Conservation (phyloP, 2,329 filamentous ascomycete species). For the Lachnellula arida region DNA sequence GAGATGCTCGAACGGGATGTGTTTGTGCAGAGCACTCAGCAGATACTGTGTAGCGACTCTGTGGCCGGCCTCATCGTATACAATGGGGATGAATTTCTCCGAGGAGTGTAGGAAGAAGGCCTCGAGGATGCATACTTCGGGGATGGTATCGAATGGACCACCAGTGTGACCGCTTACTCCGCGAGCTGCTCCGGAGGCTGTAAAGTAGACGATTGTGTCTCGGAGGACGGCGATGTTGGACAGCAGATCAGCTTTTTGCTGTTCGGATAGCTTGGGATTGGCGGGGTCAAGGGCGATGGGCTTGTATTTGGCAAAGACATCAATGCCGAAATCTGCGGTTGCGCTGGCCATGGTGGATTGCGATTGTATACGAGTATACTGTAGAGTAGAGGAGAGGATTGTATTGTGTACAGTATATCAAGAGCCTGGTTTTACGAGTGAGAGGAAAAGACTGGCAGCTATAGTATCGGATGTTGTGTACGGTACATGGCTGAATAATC, state of each 20-base stretch:
- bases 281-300: conserved; percentile 29
- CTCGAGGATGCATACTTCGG: conserved; percentile 37
- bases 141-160: conserved; percentile 37
- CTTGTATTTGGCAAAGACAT: conserved; percentile 21
- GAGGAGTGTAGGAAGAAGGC: conserved; percentile 34
- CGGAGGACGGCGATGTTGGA: conserved; percentile 36
- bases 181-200: conserved; percentile 35
- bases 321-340: conserved; percentile 23
- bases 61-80: conserved; percentile 38
- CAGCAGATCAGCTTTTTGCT: conserved; percentile 35
- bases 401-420: too few species aligned
- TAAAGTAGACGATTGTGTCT: conserved; percentile 38
- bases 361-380: not conserved
- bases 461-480: too few species aligned
- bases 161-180: conserved; percentile 37
- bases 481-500: too few species aligned
- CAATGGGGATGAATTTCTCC: conserved; percentile 31
- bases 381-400: too few species aligned
- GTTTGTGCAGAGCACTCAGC: conserved; percentile 33
- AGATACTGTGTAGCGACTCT: conserved; percentile 39
- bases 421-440: too few species aligned
- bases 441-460: too few species aligned
- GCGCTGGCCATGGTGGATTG: conserved; percentile 16
- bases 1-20: conserved; percentile 36
- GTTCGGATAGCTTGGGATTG: conserved; percentile 31